Conservation (phyloP, 768 basidiomycete species). For the Lactarius tabidus region DNA sequence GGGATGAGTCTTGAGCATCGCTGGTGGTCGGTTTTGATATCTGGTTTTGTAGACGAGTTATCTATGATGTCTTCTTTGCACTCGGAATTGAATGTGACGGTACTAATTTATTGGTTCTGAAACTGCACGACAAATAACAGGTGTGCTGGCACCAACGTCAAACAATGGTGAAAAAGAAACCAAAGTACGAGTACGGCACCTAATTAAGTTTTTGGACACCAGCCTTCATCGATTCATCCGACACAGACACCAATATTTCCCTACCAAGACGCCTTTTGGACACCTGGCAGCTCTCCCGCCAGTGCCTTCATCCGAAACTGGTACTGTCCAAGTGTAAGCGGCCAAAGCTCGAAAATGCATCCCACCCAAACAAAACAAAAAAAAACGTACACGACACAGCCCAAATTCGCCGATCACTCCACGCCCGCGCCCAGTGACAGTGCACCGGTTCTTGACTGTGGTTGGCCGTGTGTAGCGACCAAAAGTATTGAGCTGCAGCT, state of each 20-base stretch:
- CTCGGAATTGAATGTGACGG: background rate
- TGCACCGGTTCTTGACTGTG: constrained; percentile 85
- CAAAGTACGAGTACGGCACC: background rate
- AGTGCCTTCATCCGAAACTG: constrained; percentile 88
- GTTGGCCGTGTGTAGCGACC: constrained; percentile 79
- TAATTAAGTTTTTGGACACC: background rate
- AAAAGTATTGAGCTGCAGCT: constrained; percentile 88
- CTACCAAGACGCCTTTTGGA: constrained; percentile 91
- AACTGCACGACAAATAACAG: background rate
- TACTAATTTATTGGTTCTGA: background rate
- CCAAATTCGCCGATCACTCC: constrained; percentile 90
- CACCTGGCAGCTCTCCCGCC: constrained; percentile 78
- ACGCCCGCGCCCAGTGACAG: constrained; percentile 78
- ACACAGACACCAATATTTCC: background rate
- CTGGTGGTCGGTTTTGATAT: background rate
- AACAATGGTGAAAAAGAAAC: background rate
- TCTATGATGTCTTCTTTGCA: background rate
- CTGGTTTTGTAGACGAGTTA: background rate
- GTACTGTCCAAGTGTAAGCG: constrained; percentile 47
- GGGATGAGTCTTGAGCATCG: background rate
- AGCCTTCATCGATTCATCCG: background rate
- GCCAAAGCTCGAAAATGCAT: background rate
- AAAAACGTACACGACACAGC: constrained; percentile 61
- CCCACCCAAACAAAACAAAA: too few species aligned
- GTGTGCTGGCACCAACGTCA: background rate